A percentile compares a stretch with the other conserved stretches of the same genome.
phyloP scores from a whole-genome alignment of 2,329 filamentous ascomycete genomes.

The Fusarium hostae region DNA sequence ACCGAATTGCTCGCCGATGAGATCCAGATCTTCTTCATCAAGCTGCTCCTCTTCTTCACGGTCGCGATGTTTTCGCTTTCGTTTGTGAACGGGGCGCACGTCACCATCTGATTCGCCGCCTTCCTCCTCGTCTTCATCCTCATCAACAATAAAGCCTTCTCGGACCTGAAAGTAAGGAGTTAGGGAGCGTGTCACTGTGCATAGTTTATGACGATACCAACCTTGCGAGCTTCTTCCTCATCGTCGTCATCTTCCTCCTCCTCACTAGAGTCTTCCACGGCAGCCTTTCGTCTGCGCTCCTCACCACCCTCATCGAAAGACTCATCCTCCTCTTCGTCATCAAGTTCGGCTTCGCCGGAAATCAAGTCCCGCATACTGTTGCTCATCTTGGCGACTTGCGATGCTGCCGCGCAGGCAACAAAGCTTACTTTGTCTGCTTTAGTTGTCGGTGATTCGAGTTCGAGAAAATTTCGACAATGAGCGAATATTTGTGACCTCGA shows the following conservation, averaged over 20 bases:
- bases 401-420: constrained; percentile 44
- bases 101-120: constrained; percentile 67
- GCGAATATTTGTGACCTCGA: background rate
- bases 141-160: constrained; percentile 96
- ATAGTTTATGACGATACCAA: constrained; percentile 53
- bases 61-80: constrained; percentile 80
- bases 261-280: constrained; percentile 85
- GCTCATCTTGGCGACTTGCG: constrained; percentile 63
- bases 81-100: constrained; percentile 67
- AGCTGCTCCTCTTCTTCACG: constrained; percentile 88
- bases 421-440: constrained; percentile 31
- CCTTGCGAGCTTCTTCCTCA: constrained; percentile 82
- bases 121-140: constrained; percentile 83
- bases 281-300: constrained; percentile 59
- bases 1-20: constrained; percentile 86
- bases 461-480: background rate
- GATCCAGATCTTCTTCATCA: constrained; percentile 94
- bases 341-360: constrained; percentile 85
- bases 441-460: constrained; percentile 16
- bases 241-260: constrained; percentile 95
- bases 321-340: constrained; percentile 86
- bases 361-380: constrained; percentile 79
- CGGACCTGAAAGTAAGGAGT: constrained; percentile 70
- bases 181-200: background rate
- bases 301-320: constrained; percentile 82